These are phyloP conservation scores for Penicillium sp. DNA, from an alignment of 2,329 filamentous ascomycete genomes.

Conservation along the genomic window DNA sequence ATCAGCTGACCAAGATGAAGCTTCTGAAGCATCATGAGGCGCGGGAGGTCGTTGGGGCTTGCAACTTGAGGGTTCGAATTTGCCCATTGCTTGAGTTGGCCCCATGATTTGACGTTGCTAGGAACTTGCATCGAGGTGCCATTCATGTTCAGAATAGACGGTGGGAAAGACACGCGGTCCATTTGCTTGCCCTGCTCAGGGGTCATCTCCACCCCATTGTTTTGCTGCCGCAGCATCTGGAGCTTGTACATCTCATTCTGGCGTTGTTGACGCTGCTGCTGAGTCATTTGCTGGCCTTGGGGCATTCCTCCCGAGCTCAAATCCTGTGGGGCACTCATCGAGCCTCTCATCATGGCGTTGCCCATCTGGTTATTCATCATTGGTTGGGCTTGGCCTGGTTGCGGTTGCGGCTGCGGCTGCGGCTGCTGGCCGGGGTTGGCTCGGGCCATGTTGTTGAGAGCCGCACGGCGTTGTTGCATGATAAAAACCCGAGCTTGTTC, in stretches of 20 bases:
- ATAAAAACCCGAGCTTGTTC: slow-evolving; percentile 38
- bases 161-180: slow-evolving; percentile 43
- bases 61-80: slow-evolving; percentile 47
- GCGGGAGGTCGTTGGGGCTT: slow-evolving; percentile 42
- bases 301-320: slow-evolving; percentile 30
- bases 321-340: slow-evolving; percentile 37
- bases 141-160: slow-evolving; percentile 31
- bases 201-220: slow-evolving; percentile 38
- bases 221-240: slow-evolving; percentile 36
- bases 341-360: slow-evolving; percentile 37
- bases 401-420: slow-evolving; percentile 30
- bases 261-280: slow-evolving; percentile 36
- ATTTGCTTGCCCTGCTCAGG: slow-evolving; percentile 45
- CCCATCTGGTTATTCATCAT: slow-evolving; percentile 36
- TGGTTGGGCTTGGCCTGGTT: slow-evolving; percentile 34
- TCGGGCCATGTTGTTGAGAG: slow-evolving; percentile 35
- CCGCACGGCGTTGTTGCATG: slow-evolving; percentile 36
- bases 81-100: slow-evolving; percentile 57
- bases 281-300: slow-evolving; percentile 32
- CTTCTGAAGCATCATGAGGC: slow-evolving; percentile 43
- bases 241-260: slow-evolving; percentile 36
- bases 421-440: slow-evolving; percentile 33
- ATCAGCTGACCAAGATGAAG: slow-evolving; percentile 48
- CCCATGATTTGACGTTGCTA: slow-evolving; percentile 55
- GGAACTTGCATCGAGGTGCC: slow-evolving; percentile 45